Evolutionary conservation across 148 eudicot species (phyloP).

Genomic region (Chenopodium suecicum): DNA sequence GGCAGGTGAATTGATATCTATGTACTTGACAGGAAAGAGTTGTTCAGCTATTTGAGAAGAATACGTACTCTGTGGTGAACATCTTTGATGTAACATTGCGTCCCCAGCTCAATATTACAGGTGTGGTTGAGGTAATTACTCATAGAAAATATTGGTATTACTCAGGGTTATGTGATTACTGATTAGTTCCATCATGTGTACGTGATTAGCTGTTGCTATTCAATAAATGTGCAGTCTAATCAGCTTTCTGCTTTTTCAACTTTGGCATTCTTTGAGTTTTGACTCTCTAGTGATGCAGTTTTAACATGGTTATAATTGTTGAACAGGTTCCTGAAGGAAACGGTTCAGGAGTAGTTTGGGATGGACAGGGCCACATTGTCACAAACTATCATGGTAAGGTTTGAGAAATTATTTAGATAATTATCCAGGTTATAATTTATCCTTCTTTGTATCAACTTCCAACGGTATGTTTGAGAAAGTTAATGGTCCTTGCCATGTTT

Average conservation of each 20-base stretch:
- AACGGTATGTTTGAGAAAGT: not conserved
- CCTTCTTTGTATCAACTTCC: no score
- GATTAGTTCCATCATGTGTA: not conserved
- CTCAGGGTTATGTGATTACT: not conserved
- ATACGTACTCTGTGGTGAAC: constrained; percentile 94
- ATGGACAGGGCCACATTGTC: constrained; percentile 83
- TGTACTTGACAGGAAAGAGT: constrained; percentile 87
- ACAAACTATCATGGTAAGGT: constrained; percentile 94
- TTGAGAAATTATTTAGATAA: not conserved
- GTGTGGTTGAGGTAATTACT: constrained; percentile 82
- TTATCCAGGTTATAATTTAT: no score
- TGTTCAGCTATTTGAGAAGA: constrained; percentile 87
- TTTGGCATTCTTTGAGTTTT: constrained; percentile 6
- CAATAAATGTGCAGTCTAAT: not conserved
- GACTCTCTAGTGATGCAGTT: not conserved
- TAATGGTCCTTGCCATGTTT: not conserved
- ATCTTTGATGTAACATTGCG: constrained; percentile 97
- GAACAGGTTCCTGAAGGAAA: constrained; percentile 93
- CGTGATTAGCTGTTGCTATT: not conserved
- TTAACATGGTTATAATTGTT: constrained; percentile 3
- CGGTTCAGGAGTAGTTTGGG: constrained; percentile 98
- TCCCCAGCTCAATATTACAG: constrained; percentile 82
- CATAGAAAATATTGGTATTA: not conserved
- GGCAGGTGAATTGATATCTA: constrained; percentile 57
- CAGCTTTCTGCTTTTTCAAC: constrained; percentile 4